A percentile compares a stretch with the other conserved stretches of the same genome.
Evolutionary conservation across 2,329 filamentous ascomycete genomes (phyloP).

Genomic region (Phyllosticta citrichinensis): DNA sequence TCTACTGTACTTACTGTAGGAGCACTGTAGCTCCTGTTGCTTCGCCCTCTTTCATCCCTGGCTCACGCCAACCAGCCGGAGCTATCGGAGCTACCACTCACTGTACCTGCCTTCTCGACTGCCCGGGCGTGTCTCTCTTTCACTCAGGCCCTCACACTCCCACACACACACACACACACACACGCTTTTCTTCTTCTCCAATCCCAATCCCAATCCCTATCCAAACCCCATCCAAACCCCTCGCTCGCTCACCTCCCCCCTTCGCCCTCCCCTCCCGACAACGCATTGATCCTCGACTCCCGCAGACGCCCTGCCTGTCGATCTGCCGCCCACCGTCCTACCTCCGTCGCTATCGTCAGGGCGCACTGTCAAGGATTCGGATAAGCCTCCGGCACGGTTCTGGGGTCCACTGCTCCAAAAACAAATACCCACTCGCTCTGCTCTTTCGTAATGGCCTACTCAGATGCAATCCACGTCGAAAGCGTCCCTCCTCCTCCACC

Average conservation of each 20-base stretch:
- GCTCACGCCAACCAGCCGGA: not conserved
- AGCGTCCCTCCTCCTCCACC: conserved; percentile 10
- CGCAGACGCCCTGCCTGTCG: conserved; percentile 3
- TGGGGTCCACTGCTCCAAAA: conserved; percentile 4
- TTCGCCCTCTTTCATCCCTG: not conserved
- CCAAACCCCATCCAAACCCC: too few relatives aligned
- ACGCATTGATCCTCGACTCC: conserved; percentile 5
- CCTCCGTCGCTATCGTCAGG: not conserved
- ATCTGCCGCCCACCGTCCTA: conserved; percentile 2
- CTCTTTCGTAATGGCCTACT: conserved; percentile 20
- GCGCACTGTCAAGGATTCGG: conserved; percentile 6
- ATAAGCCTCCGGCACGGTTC: conserved; percentile 7
- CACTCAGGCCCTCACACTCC: not conserved
- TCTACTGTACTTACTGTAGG: too few relatives aligned
- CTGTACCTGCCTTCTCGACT: not conserved
- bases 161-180: too few relatives aligned
- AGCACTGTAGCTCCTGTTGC: not conserved
- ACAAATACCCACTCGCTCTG: not conserved
- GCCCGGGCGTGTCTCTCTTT: not conserved
- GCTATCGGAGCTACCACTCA: not conserved
- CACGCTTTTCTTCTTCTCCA: not conserved
- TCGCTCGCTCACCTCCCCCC: conserved; percentile 1
- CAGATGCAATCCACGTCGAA: conserved; percentile 16
- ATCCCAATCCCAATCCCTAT: too few relatives aligned
- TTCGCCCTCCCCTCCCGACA: conserved; percentile 1